phyloP scores from a whole-genome alignment of 2,329 filamentous ascomycete genomes.

The Phialemonium atrogriseum region DNA sequence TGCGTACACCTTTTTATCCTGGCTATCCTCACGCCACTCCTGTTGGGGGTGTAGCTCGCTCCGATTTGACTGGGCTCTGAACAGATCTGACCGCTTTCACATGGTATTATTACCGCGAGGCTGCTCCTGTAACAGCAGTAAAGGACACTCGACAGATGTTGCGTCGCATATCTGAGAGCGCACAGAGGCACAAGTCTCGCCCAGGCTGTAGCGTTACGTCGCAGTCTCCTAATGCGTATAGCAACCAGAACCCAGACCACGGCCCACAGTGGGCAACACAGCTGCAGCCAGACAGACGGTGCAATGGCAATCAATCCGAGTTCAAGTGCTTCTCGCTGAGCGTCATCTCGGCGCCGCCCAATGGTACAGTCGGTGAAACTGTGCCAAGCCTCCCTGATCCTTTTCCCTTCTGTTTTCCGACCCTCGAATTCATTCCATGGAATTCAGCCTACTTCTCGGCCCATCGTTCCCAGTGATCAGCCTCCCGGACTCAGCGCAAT shows the following conservation, averaged over 20 bases:
- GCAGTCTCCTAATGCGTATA: not conserved
- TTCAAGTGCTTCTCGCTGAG: not conserved
- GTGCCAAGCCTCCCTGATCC: conserved; percentile 2
- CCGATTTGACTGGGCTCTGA: no score
- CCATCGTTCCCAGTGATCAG: no score
- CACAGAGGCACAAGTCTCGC: not conserved
- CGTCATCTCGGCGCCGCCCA: not conserved
- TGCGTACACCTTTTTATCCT: not conserved
- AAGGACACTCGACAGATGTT: no score
- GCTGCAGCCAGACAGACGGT: not conserved
- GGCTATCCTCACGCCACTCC: no score
- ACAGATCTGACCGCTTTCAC: no score
- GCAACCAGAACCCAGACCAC: not conserved
- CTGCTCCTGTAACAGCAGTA: no score
- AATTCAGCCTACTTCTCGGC: no score
- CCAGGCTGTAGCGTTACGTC: conserved; percentile 2
- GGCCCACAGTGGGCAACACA: not conserved
- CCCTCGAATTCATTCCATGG: no score
- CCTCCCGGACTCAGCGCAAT: conserved; percentile 1
- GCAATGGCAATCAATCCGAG: conserved; percentile 1
- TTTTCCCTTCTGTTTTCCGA: no score
- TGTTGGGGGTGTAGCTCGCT: no score
- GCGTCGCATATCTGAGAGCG: no score
- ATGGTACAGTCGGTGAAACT: conserved; percentile 1
- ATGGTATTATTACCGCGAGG: no score